Base-by-base conservation (phyloP, 768 basidiomycete species). In the Omphalotus guepiniiformis region DNA sequence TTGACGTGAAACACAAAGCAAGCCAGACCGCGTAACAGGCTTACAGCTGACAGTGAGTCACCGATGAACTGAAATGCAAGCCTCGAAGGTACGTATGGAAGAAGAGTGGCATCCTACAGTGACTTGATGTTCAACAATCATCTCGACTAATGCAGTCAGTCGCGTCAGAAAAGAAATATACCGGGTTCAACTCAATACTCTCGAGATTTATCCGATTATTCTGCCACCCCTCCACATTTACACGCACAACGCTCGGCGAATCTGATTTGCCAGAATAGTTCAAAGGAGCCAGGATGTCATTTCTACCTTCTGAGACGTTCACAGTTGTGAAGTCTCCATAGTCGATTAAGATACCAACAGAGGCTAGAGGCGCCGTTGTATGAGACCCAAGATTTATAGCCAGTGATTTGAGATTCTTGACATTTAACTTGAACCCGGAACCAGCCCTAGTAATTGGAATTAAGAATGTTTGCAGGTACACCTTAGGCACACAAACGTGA, bases 211-310 rank as follows among this genome's bases (percentile, higher is more conserved):
- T 70, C 7, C 76, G 70, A 54, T 80, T 80, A 53, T 80, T 71
- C 58, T 80, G 74, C 78, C 79, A 82, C 16, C 79, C 79, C 50
- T 79, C 70, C 4, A 71, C 74, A 45, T 79, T 76, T 44, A 81
- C 60, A 12, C 76, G 58, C 3, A 79, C 65, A 12, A 73, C 62
- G 12, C 60, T 63, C 4, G 60, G 52, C 16, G 49, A 45, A 13
- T 26, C 16, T 6, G 25, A 35, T 19, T 41, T 18, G 2, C 21
- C 13, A 6, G 28, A 23, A 3, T 47, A 23, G 12, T 51, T 18
- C 27, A 43, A 22, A 1, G 27, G 42, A 11, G 4, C 53, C 47
- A 74, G 72, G 28, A 81, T 72, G 6, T 26, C 38, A 49, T 79
- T 80, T 5, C 61, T 50, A 2, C 78, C 79, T 12, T 60, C 63